Percentiles rank a stretch among this genome's conserved stretches.
Evolutionary conservation across 495 filamentous ascomycete species (phyloP).

Genomic region (Xylaria acuta): DNA sequence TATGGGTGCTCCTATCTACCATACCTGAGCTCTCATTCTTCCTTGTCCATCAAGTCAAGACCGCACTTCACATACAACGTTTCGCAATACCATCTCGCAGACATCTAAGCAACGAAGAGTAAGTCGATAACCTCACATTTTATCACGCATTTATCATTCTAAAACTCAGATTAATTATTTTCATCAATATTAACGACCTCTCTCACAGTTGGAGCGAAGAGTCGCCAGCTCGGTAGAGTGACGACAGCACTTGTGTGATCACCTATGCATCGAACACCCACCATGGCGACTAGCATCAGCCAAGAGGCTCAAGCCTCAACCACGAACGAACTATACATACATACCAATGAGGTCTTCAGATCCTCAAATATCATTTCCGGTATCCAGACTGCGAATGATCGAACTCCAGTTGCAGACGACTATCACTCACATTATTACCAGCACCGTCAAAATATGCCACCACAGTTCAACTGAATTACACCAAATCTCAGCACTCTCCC

Average conservation of each 20-base stretch:
- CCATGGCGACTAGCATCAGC: not conserved
- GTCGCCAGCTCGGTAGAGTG: not conserved
- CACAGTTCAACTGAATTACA: not conserved
- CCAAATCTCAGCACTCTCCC: not conserved
- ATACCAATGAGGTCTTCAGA: not conserved
- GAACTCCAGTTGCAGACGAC: not conserved
- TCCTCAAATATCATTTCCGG: not conserved
- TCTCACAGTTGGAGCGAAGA: not conserved
- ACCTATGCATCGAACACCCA: not conserved
- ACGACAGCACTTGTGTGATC: not conserved
- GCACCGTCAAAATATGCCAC: not conserved
- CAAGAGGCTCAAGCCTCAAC: not conserved
- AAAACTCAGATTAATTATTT: no score
- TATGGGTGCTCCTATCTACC: not conserved
- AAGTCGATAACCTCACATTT: not conserved
- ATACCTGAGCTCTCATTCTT: not conserved
- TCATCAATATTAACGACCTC: not conserved
- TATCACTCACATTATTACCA: not conserved
- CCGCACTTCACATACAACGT: not conserved
- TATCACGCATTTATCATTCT: not conserved
- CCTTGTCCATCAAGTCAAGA: not conserved
- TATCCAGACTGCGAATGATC: not conserved
- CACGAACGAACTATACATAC: not conserved
- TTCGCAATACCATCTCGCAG: not conserved
- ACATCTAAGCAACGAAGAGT: constrained; percentile 5